Evolutionary conservation across 2,329 filamentous ascomycete genomes (phyloP), one percentile per base, ranked within the genome.

Genomic region (Stenocarpella maydis): DNA sequence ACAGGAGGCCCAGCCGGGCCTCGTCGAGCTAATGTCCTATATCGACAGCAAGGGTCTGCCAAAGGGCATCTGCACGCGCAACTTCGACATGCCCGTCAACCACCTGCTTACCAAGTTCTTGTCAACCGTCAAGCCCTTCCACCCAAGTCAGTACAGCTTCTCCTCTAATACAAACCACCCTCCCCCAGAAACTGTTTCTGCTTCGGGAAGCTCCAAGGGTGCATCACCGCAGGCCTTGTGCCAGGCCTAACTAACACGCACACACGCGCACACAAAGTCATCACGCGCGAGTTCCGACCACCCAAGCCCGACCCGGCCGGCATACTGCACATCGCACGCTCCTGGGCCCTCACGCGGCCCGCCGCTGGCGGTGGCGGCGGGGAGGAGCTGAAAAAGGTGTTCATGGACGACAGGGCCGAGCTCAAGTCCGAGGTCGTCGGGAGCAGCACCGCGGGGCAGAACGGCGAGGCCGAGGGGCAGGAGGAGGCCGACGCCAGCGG

Each of bases 1-100:
- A 14, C 96, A 98, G 80, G 84, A 89, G 41, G 91, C 95, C 3
- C 95, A 98, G 79, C 90, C 93, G 0, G 95, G 95, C 1, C 88
- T 98, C 4, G 81, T 86, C 1, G 80, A 85, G 34, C 85, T 99
- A 64, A 97, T 98, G 92, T 82, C 88, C 68, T 97, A 96, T 78
- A 88, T 98, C 21, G 90, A 96, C 76, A 76, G 80, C 8, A 86
- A 86, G 34, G 79, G 81, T 7, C 78, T 98, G 39, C 88, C 84
- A 74, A 96, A 97, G 80, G 95, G 88, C 19, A 94, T 98, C 72
- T 98, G 95, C 82, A 98, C 96, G 2, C 88, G 96, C 76, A 98
- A 99, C 82, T 98, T 98, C 76, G 93, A 95, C 75, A 83, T 87
- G 9, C 93, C 93, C 7, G 93, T 96, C 1, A 81, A 85, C 55